A percentile compares a stretch with the other conserved stretches of the same genome.
Conservation (phyloP, 257 asterid genomes). For the Fraxinus excelsior region DNA sequence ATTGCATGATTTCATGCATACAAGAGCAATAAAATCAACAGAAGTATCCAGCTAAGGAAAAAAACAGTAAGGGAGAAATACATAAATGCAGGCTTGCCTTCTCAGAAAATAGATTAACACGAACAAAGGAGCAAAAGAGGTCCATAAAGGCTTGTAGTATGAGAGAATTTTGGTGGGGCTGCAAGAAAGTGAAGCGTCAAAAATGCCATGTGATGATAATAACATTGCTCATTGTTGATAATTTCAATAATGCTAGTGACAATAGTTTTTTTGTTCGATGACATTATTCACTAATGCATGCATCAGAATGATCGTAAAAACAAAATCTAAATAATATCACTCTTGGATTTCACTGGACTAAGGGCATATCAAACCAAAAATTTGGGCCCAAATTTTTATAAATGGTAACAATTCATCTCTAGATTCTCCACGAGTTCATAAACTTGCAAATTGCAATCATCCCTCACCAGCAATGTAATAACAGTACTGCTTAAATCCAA, state of each 20-base stretch:
- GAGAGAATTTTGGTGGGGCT: constrained; percentile 98
- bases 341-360: neutral
- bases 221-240: constrained; percentile 2
- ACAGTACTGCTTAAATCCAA: constrained; percentile 98
- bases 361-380: neutral
- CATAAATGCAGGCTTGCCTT: constrained; percentile 59
- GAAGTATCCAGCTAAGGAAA: neutral
- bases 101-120: constrained; percentile 90
- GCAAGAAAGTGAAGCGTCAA: constrained; percentile 47
- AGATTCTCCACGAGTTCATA: constrained; percentile 28
- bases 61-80: constrained; percentile 7
- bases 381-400: neutral
- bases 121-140: constrained; percentile 97
- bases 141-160: constrained; percentile 98
- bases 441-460: constrained; percentile 14
- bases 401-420: neutral
- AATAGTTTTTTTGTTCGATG: neutral
- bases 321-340: neutral
- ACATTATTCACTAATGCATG: neutral
- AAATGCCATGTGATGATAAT: constrained; percentile 15
- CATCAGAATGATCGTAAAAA: neutral
- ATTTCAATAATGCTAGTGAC: neutral
- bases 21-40: constrained; percentile 22
- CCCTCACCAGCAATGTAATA: constrained; percentile 92
- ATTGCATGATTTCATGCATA: constrained; percentile 9